Conservation (phyloP, 1,284 basidiomycete genomes). For the Ustilago cynodontis region DNA sequence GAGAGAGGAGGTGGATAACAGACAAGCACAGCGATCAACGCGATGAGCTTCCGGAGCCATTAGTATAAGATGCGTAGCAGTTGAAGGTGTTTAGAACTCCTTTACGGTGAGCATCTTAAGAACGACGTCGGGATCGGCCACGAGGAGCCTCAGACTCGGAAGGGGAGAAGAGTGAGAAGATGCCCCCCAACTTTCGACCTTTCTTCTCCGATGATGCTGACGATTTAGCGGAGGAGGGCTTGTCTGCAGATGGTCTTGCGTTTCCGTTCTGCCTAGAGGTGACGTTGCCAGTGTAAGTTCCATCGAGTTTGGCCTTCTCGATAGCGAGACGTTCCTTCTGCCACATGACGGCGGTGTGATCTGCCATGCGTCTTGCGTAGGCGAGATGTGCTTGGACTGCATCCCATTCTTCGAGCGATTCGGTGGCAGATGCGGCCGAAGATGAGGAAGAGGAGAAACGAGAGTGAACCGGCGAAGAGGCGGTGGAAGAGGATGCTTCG, state of each 20-base stretch:
- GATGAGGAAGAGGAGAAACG: constrained; percentile 41
- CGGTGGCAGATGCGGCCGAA: constrained; percentile 16
- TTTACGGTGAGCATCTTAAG: neutral
- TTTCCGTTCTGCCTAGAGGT: constrained; percentile 42
- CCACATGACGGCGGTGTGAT: constrained; percentile 47
- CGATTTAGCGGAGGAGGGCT: neutral
- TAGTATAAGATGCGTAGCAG: neutral
- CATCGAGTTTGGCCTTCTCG: constrained; percentile 48
- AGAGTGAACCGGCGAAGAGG: constrained; percentile 30
- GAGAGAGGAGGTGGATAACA: constrained; percentile 1
- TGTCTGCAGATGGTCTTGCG: constrained; percentile 25
- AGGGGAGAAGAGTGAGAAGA: constrained; percentile 18
- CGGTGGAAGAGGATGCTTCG: constrained; percentile 26
- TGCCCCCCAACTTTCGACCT: neutral
- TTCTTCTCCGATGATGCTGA: constrained; percentile 11
- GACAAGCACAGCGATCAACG: constrained; percentile 1
- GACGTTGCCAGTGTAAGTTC: constrained; percentile 43
- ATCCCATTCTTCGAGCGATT: constrained; percentile 33
- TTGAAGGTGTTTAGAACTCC: neutral
- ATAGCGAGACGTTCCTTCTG: constrained; percentile 47
- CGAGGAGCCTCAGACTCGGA: neutral
- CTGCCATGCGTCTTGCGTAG: constrained; percentile 36
- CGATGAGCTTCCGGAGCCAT: constrained; percentile 5
- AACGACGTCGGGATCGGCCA: constrained; percentile 5
- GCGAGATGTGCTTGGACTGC: constrained; percentile 37